These are phyloP conservation scores for Fusarium stilboides DNA, from an alignment of 2,329 filamentous ascomycete species.

Conservation along the genomic window DNA sequence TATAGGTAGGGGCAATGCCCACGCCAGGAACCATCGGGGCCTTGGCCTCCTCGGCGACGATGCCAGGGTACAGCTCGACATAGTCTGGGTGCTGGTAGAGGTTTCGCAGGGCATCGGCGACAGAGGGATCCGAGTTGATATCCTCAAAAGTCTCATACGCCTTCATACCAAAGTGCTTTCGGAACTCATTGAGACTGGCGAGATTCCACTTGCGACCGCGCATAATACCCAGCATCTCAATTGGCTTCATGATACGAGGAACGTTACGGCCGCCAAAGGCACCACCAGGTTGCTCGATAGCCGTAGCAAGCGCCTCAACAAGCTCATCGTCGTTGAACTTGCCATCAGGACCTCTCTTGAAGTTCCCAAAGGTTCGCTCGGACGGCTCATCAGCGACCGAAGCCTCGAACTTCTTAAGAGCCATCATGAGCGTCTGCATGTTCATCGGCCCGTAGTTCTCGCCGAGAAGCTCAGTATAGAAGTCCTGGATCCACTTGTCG, in stretches of 20 bases:
- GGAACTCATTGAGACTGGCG: slow-evolving; percentile 86
- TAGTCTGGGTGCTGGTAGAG: slow-evolving; percentile 85
- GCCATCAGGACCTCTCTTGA: slow-evolving; percentile 76
- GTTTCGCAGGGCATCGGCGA: slow-evolving; percentile 75
- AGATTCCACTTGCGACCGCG: slow-evolving; percentile 84
- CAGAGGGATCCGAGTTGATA: slow-evolving; percentile 82
- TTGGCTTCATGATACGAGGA: slow-evolving; percentile 78
- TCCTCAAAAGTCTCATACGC: slow-evolving; percentile 84
- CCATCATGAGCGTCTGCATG: slow-evolving; percentile 72
- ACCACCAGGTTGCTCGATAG: slow-evolving; percentile 84
- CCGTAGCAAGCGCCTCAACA: slow-evolving; percentile 75
- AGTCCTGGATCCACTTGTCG: slow-evolving; percentile 83
- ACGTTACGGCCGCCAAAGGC: slow-evolving; percentile 82
- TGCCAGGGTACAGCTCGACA: slow-evolving; percentile 85
- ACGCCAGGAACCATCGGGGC: slow-evolving; percentile 80
- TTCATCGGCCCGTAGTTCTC: slow-evolving; percentile 70
- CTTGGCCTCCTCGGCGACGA: slow-evolving; percentile 84
- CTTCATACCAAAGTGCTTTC: slow-evolving; percentile 84
- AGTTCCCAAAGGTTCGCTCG: slow-evolving; percentile 77
- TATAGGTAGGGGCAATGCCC: slow-evolving; percentile 82
- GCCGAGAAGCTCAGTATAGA: slow-evolving; percentile 74
- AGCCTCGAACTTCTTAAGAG: slow-evolving; percentile 74
- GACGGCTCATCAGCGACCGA: slow-evolving; percentile 76
- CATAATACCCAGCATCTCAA: slow-evolving; percentile 86
- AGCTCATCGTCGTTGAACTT: slow-evolving; percentile 83